Evolutionary conservation across 768 basidiomycete genomes (phyloP).

Genomic region (Asterophora lycoperdoides): DNA sequence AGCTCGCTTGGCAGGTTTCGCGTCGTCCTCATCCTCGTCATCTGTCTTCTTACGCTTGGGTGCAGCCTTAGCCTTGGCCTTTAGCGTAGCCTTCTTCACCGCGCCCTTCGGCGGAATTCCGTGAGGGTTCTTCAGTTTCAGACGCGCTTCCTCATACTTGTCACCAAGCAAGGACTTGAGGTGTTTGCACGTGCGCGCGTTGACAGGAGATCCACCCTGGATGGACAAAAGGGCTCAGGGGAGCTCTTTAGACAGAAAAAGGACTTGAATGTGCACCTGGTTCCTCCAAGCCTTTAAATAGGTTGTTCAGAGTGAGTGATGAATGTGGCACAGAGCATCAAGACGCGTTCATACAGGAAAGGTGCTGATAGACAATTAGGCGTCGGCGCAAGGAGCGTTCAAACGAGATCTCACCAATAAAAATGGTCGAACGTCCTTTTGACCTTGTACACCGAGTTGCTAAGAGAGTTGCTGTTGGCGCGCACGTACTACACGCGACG

Average conservation of each 20-base stretch:
- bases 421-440: conserved; percentile 43
- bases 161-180: conserved; percentile 41
- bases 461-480: conserved; percentile 10
- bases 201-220: conserved; percentile 33
- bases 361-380: conserved; percentile 19
- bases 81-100: conserved; percentile 18
- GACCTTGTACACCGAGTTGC: conserved; percentile 40
- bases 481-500: not conserved
- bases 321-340: not conserved
- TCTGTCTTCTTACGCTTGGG: conserved; percentile 23
- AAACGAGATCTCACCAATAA: conserved; percentile 29
- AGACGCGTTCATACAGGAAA: conserved; percentile 26
- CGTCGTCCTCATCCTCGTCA: conserved; percentile 15
- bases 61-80: conserved; percentile 15
- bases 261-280: conserved; percentile 16
- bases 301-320: not conserved
- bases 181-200: conserved; percentile 49
- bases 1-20: conserved; percentile 10
- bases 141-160: conserved; percentile 42
- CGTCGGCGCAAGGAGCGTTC: not conserved
- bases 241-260: not conserved
- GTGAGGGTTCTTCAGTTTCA: conserved; percentile 39
- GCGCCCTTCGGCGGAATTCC: conserved; percentile 23
- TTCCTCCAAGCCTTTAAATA: conserved; percentile 29
- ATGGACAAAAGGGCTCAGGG: not conserved